Conservation (phyloP, 169 alveolate species). For the Plasmodium knowlesi region DNA sequence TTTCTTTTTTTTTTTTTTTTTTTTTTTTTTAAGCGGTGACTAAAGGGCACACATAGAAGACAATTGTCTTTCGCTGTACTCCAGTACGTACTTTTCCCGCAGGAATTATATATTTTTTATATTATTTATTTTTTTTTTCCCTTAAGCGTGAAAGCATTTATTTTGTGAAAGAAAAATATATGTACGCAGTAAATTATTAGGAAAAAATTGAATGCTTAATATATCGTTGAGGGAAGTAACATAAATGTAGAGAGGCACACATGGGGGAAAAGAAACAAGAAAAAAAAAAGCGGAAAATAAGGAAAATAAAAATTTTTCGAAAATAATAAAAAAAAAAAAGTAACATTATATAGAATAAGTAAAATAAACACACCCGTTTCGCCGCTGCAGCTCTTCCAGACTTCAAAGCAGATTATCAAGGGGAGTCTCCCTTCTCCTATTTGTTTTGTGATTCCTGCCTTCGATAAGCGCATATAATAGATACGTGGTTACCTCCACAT, state of each 20-base stretch:
- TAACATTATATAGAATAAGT: background rate
- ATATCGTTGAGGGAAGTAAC: background rate
- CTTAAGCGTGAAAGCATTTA: background rate
- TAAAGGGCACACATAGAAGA: background rate
- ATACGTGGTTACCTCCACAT: background rate
- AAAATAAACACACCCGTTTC: background rate
- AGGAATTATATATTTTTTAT: background rate
- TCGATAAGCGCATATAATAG: background rate
- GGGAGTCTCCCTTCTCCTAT: background rate
- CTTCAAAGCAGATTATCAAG: background rate
- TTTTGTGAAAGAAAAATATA: background rate
- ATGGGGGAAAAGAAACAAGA: background rate
- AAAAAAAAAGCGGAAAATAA: background rate
- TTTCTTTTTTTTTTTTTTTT: background rate
- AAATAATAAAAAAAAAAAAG: background rate
- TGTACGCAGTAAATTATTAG: background rate
- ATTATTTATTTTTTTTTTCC: background rate
- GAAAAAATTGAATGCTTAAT: background rate
- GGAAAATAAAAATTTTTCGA: background rate
- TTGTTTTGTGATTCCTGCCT: background rate
- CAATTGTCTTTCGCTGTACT: slow-evolving; percentile 11
- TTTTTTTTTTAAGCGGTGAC: background rate
- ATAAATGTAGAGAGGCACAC: background rate
- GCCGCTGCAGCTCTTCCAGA: background rate
- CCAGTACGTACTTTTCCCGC: background rate